A percentile compares a stretch with the other conserved stretches of the same genome.
Evolutionary conservation across 208 protist species (phyloP).

Genomic region (Leishmania arabica): DNA sequence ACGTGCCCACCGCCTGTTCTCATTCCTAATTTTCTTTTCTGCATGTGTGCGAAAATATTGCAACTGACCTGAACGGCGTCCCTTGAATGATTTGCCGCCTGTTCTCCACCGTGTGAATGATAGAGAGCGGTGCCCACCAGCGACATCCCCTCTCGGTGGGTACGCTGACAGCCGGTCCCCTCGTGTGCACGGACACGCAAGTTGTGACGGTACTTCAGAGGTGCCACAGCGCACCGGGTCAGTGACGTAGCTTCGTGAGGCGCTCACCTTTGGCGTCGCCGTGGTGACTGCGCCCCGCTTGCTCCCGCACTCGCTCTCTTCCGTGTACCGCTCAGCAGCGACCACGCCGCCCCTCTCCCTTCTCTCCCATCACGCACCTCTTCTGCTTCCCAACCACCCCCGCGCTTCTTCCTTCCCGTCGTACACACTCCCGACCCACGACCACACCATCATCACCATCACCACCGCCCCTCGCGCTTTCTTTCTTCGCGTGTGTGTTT

Average conservation of each 20-base stretch:
- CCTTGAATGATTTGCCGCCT: not conserved
- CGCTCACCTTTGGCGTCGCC: not conserved
- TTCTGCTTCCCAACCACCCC: not conserved
- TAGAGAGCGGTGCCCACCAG: not conserved
- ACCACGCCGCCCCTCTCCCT: not conserved
- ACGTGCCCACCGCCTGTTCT: not conserved
- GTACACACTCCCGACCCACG: not conserved
- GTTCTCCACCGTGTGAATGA: not conserved
- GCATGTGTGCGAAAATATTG: conserved; percentile 1
- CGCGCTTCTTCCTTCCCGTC: not conserved
- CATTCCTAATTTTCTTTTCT: not conserved
- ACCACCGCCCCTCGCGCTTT: not conserved
- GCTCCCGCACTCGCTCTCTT: not conserved
- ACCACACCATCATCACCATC: not conserved
- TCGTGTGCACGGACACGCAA: not conserved
- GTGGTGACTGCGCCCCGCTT: not conserved
- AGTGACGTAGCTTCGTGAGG: not conserved
- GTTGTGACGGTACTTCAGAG: not conserved
- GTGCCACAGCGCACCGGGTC: not conserved
- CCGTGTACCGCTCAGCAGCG: too few species aligned
- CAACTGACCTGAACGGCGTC: not conserved
- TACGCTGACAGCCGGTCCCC: not conserved
- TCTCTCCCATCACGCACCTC: not conserved
- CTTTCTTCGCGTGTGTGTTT: too few species aligned
- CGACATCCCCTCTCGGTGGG: not conserved